These are phyloP conservation scores for Neurospora sp. DNA, from an alignment of 495 filamentous ascomycete genomes.

Conservation along the genomic window DNA sequence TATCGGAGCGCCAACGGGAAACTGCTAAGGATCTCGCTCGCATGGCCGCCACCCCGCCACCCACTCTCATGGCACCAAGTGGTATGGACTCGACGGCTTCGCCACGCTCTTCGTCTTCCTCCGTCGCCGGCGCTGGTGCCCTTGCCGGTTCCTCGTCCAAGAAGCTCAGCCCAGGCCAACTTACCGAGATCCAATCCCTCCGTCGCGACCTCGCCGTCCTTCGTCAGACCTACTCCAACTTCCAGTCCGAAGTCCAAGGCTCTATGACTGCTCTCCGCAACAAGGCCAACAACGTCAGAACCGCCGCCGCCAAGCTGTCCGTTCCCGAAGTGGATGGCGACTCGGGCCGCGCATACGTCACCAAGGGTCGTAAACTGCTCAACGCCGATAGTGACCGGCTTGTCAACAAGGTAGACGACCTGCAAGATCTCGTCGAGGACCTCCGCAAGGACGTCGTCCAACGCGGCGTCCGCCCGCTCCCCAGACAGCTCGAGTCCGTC, in stretches of 20 bases:
- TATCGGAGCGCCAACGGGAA: constrained; percentile 88
- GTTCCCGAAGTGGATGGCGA: constrained; percentile 56
- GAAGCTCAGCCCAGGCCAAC: constrained; percentile 40
- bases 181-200: constrained; percentile 68
- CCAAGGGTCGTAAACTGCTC: constrained; percentile 73
- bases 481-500: constrained; percentile 80
- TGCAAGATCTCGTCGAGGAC: constrained; percentile 93
- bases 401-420: constrained; percentile 83
- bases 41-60: constrained; percentile 57
- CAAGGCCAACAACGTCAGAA: constrained; percentile 74
- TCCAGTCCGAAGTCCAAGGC: constrained; percentile 74
- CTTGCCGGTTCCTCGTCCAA: constrained; percentile 6
- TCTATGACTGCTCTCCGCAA: constrained; percentile 74
- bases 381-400: constrained; percentile 76
- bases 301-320: constrained; percentile 55
- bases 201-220: constrained; percentile 87
- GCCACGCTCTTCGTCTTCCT: constrained; percentile 16
- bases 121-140: constrained; percentile 1
- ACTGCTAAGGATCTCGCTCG: constrained; percentile 84
- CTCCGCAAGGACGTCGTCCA: constrained; percentile 93
- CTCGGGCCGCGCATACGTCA: constrained; percentile 72
- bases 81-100: constrained; percentile 17
- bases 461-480: constrained; percentile 84
- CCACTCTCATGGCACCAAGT: constrained; percentile 23
- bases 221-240: constrained; percentile 85